Evolutionary conservation across 495 filamentous ascomycete genomes (phyloP).

Genomic region (Penicillium lividum): DNA sequence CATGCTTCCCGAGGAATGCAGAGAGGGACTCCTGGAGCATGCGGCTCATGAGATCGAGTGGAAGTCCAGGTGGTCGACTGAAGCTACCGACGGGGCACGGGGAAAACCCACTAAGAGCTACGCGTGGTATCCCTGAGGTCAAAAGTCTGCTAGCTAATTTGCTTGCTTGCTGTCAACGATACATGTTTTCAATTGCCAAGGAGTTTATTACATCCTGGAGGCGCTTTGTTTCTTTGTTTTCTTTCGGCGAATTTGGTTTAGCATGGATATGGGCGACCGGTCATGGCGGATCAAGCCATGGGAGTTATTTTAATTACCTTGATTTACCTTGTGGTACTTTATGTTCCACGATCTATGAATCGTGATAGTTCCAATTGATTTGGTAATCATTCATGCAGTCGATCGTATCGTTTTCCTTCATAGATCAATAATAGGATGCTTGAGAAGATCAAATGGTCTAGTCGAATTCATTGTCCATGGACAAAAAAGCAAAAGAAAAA

Average conservation of each 20-base stretch:
- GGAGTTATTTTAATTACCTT: slow-evolving; percentile 4
- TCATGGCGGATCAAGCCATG: slow-evolving; percentile 16
- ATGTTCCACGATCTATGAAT: background rate
- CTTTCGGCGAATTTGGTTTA: slow-evolving; percentile 15
- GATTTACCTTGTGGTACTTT: slow-evolving; percentile 6
- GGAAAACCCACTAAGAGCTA: slow-evolving; percentile 54
- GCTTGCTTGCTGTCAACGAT: background rate
- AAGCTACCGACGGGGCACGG: slow-evolving; percentile 52
- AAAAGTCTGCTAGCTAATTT: background rate
- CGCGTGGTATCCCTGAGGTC: slow-evolving; percentile 44
- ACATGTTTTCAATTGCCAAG: background rate
- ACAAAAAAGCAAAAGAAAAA: slow-evolving; percentile 6
- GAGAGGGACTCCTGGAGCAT: slow-evolving; percentile 65
- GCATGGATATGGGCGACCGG: slow-evolving; percentile 19
- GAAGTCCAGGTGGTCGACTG: slow-evolving; percentile 71
- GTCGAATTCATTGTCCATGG: slow-evolving; percentile 4
- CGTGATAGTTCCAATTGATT: background rate
- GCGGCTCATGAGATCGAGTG: slow-evolving; percentile 63
- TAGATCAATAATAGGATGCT: background rate
- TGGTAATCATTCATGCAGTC: background rate
- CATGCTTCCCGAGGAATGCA: slow-evolving; percentile 71
- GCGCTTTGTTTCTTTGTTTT: slow-evolving; percentile 11
- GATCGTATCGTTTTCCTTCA: background rate
- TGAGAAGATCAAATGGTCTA: slow-evolving; percentile 2
- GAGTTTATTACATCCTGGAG: slow-evolving; percentile 2